A percentile compares a stretch with the other conserved stretches of the same genome.
phyloP scores from a whole-genome alignment of 805 yeast genomes.

The Candida saitoana region DNA sequence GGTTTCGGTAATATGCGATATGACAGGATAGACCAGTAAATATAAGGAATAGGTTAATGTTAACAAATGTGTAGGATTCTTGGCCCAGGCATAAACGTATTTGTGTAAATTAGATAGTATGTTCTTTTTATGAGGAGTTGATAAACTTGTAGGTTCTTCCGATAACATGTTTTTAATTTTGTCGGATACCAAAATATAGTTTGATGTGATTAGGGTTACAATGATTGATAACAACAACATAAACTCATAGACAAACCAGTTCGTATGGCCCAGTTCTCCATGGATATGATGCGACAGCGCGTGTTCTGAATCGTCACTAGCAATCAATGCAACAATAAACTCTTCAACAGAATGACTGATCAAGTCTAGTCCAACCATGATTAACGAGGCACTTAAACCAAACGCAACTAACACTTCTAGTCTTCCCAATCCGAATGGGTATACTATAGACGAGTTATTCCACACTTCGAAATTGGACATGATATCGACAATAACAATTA shows the following conservation, averaged over 20 bases:
- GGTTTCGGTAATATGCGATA: constrained; percentile 22
- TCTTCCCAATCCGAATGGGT: constrained; percentile 93
- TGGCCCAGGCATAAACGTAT: constrained; percentile 17
- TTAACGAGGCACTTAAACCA: constrained; percentile 75
- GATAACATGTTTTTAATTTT: constrained; percentile 32
- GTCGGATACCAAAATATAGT: constrained; percentile 28
- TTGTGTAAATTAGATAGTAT: constrained; percentile 8
- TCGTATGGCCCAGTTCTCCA: constrained; percentile 19
- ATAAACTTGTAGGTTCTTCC: constrained; percentile 14
- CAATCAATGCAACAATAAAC: constrained; percentile 42
- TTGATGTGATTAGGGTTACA: constrained; percentile 32
- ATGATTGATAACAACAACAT: constrained; percentile 19
- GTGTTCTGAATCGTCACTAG: constrained; percentile 15
- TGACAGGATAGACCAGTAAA: constrained; percentile 37
- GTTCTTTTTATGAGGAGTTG: constrained; percentile 5
- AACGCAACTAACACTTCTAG: constrained; percentile 84
- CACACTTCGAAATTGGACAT: constrained; percentile 92
- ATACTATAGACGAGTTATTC: constrained; percentile 73
- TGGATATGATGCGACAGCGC: constrained; percentile 41
- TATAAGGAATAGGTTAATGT: constrained; percentile 42
- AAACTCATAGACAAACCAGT: constrained; percentile 29
- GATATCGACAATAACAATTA: constrained; percentile 67
- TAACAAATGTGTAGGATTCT: constrained; percentile 44
- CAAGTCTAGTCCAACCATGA: constrained; percentile 89
- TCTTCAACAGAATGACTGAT: constrained; percentile 86